Percentiles rank a stretch among this genome's conserved stretches.
Conservation (phyloP, 1,284 basidiomycete species). For the Xerocomus subilludens region DNA sequence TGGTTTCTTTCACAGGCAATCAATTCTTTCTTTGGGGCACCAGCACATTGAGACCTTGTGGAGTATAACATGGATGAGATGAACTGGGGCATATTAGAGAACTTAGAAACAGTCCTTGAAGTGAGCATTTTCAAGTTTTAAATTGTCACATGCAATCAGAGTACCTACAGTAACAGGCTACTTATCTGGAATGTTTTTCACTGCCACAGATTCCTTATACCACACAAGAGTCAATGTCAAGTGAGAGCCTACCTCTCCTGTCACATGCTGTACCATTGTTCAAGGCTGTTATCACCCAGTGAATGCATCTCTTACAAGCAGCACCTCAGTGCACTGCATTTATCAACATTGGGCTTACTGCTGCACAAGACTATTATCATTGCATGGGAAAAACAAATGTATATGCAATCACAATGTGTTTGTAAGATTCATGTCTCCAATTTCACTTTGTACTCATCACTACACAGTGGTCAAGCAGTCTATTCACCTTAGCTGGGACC, state of each 20-base stretch:
- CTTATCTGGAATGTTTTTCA: no score
- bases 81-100: not conserved
- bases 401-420: not conserved
- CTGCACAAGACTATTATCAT: not conserved
- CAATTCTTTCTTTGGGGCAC: not conserved
- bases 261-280: not conserved
- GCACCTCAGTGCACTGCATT: not conserved
- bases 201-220: not conserved
- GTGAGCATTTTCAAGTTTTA: not conserved
- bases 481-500: not conserved
- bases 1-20: not conserved
- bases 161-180: no score
- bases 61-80: not conserved
- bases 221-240: not conserved
- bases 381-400: not conserved
- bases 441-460: not conserved
- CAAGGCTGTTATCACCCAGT: not conserved
- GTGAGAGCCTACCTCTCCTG: not conserved
- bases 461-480: not conserved
- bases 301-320: not conserved
- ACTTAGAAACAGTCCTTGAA: not conserved
- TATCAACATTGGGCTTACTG: not conserved
- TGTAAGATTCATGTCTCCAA: not conserved
- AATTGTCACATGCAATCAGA: no score
- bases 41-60: not conserved